These are phyloP conservation scores for Apophysomyces trapeziformis DNA, from an alignment of 371 early-diverging fungal genomes.

Conservation along the genomic window DNA sequence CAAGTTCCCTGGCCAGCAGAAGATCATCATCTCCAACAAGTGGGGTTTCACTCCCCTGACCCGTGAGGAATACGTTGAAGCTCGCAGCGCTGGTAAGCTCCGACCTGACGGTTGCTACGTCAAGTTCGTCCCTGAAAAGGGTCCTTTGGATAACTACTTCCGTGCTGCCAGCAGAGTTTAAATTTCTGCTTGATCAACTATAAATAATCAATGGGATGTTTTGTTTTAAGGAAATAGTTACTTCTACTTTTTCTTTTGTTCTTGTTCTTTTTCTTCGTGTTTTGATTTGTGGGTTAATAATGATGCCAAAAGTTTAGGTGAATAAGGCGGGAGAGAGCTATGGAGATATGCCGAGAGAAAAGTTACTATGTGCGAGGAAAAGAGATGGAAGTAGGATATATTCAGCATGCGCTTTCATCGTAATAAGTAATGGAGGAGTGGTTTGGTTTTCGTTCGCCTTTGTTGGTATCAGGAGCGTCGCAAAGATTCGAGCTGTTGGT, in stretches of 20 bases:
- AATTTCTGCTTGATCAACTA: conserved; percentile 12
- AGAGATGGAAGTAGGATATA: no score
- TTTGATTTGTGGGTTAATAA: conserved; percentile 4
- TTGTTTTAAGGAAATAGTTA: conserved; percentile 10
- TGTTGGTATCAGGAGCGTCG: conserved; percentile 17
- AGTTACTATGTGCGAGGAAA: not conserved
- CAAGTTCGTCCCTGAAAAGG: conserved; percentile 94
- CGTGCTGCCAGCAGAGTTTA: conserved; percentile 36
- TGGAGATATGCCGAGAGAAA: not conserved
- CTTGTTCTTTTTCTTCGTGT: not conserved
- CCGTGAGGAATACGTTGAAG: conserved; percentile 91
- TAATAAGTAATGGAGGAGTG: not conserved
- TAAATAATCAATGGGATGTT: conserved; percentile 3
- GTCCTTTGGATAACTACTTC: conserved; percentile 77
- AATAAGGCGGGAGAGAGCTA: not conserved
- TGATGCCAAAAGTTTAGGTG: not conserved
- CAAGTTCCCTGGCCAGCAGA: conserved; percentile 99
- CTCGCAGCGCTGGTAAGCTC: conserved; percentile 80
- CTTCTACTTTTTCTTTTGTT: not conserved
- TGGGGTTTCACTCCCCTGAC: conserved; percentile 99
- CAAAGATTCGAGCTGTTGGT: conserved; percentile 13
- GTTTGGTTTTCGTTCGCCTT: not conserved
- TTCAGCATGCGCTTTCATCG: not conserved
- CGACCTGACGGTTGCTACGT: conserved; percentile 97
- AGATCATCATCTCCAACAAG: conserved; percentile 99